A percentile compares a stretch with the other conserved stretches of the same genome.
Evolutionary conservation across 108 stramenopile genomes (phyloP).

Genomic region (Mediolabrus comicus): DNA sequence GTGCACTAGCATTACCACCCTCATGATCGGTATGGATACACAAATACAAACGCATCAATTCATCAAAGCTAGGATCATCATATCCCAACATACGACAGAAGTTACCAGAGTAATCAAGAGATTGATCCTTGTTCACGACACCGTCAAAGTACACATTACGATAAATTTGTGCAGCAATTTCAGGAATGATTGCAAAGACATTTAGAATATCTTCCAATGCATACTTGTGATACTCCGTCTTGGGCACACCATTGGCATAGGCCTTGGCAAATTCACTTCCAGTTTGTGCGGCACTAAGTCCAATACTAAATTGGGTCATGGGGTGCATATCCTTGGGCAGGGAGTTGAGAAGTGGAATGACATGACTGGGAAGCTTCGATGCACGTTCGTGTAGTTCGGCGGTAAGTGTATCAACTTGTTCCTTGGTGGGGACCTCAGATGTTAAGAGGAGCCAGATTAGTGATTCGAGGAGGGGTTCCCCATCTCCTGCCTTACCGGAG

Average conservation of each 20-base stretch:
- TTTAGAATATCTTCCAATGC: conserved; percentile 95
- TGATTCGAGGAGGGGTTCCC: conserved; percentile 96
- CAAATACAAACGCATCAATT: conserved; percentile 99
- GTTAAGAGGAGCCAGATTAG: conserved; percentile 97
- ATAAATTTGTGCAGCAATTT: conserved; percentile 98
- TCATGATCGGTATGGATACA: conserved; percentile 99
- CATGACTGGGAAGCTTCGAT: conserved; percentile 88
- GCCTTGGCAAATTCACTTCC: conserved; percentile 94
- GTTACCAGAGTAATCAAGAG: conserved; percentile 98
- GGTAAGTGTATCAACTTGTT: conserved; percentile 93
- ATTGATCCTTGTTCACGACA: conserved; percentile 84
- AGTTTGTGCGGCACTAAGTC: conserved; percentile 91
- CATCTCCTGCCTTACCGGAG: conserved; percentile 87
- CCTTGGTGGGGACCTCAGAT: conserved; percentile 96
- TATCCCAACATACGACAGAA: conserved; percentile 99
- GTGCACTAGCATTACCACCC: conserved; percentile 99
- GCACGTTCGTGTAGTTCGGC: conserved; percentile 89
- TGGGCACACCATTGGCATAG: conserved; percentile 89
- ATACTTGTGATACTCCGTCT: conserved; percentile 92
- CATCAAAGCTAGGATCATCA: conserved; percentile 91
- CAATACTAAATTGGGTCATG: conserved; percentile 98
- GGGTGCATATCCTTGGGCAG: conserved; percentile 99
- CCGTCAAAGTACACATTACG: conserved; percentile 97
- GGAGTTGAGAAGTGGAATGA: conserved; percentile 87
- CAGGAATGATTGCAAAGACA: conserved; percentile 94